Conservation (phyloP, 2,329 filamentous ascomycete genomes). For the Sarocladiaceae sp. region DNA sequence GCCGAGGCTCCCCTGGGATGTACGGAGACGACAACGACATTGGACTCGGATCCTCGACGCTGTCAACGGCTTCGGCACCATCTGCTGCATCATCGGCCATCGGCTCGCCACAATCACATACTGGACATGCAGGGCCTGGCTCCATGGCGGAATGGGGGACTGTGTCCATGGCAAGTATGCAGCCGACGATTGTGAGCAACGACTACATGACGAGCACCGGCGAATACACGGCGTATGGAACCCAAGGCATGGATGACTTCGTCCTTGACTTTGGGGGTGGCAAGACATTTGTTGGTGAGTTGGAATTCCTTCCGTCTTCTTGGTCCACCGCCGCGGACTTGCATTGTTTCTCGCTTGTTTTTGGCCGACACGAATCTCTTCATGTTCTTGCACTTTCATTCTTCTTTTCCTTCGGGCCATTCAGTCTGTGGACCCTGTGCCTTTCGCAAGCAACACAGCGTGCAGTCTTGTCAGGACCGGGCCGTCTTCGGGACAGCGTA, state of each 20-base stretch:
- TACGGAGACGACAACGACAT: constrained; percentile 46
- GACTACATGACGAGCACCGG: constrained; percentile 40
- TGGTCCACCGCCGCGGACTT: constrained; percentile 4
- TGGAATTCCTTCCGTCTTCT: constrained; percentile 16
- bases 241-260: constrained; percentile 42
- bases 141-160: constrained; percentile 53
- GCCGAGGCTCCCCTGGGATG: constrained; percentile 40
- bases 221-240: constrained; percentile 49
- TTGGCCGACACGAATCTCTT: constrained; percentile 22
- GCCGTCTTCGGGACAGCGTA: background rate
- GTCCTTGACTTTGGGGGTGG: constrained; percentile 40
- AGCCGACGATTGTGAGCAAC: constrained; percentile 56
- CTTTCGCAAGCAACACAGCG: background rate
- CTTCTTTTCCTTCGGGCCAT: constrained; percentile 14
- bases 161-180: constrained; percentile 37
- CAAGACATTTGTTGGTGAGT: constrained; percentile 55
- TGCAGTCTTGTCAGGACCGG: background rate
- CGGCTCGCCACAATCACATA: constrained; percentile 59
- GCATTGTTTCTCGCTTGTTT: background rate
- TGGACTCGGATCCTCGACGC: constrained; percentile 47
- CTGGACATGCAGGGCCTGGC: constrained; percentile 42
- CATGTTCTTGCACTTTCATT: constrained; percentile 21
- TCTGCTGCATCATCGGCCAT: constrained; percentile 64
- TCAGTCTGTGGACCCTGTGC: constrained; percentile 3
- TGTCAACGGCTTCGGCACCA: constrained; percentile 54